Evolutionary conservation across 441 rosid species (phyloP).

Genomic region (Erodium moschatum): DNA sequence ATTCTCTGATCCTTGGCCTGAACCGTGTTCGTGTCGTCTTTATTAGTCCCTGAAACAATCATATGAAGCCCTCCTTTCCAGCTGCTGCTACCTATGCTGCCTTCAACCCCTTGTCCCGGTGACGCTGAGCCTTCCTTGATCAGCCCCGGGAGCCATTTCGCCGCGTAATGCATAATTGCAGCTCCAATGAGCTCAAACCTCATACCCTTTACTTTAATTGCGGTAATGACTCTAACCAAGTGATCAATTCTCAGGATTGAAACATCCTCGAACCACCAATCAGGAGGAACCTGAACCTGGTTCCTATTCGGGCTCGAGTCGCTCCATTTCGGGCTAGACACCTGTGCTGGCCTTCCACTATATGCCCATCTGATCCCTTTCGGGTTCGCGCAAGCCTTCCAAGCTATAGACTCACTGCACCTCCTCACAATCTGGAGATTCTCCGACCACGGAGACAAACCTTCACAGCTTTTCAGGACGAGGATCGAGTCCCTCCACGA

Average conservation of each 20-base stretch:
- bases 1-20: constrained; percentile 74
- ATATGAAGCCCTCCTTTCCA: constrained; percentile 9
- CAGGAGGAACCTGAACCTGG: constrained; percentile 65
- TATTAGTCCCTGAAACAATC: constrained; percentile 16
- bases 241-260: constrained; percentile 86
- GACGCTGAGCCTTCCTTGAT: constrained; percentile 38
- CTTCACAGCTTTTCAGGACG: constrained; percentile 76
- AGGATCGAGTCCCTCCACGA: constrained; percentile 92
- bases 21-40: constrained; percentile 48
- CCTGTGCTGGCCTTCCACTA: constrained; percentile 58
- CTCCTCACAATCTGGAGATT: constrained; percentile 84
- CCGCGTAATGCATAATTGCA: constrained; percentile 65
- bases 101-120: constrained; percentile 35
- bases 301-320: constrained; percentile 68
- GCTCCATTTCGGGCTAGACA: constrained; percentile 76
- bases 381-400: constrained; percentile 96
- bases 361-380: constrained; percentile 90
- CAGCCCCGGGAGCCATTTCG: constrained; percentile 78
- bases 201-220: constrained; percentile 93
- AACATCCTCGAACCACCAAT: constrained; percentile 98
- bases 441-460: constrained; percentile 92
- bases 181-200: constrained; percentile 75
- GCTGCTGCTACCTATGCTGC: constrained; percentile 34
- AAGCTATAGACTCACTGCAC: constrained; percentile 91
- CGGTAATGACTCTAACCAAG: constrained; percentile 76